These are phyloP conservation scores for Coleophoma cylindrospora DNA, from an alignment of 2,329 filamentous ascomycete species.

Conservation along the genomic window DNA sequence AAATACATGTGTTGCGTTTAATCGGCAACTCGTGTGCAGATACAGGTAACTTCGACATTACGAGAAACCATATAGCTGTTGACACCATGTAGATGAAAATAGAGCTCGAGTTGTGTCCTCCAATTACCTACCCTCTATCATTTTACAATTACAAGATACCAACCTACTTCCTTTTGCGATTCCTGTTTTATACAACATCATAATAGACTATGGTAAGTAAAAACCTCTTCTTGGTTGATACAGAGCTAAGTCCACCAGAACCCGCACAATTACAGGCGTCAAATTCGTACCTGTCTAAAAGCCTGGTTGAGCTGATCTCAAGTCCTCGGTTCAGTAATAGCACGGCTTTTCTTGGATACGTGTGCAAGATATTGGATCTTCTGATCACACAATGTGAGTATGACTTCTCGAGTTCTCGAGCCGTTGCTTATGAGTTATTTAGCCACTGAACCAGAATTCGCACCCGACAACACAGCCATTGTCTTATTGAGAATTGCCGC, in stretches of 20 bases:
- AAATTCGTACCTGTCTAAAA: conserved; percentile 42
- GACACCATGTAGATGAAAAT: conserved; percentile 45
- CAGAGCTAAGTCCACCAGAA: conserved; percentile 29
- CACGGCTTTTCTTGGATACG: conserved; percentile 41
- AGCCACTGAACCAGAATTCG: conserved; percentile 24
- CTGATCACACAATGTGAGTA: conserved; percentile 43
- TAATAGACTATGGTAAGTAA: conserved; percentile 55
- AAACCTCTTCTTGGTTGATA: conserved; percentile 4
- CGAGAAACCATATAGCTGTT: background rate
- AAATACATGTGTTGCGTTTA: conserved; percentile 49
- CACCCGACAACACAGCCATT: conserved; percentile 39
- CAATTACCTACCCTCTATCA: conserved; percentile 41
- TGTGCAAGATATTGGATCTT: conserved; percentile 52
- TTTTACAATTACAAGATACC: conserved; percentile 39
- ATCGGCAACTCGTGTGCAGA: conserved; percentile 61
- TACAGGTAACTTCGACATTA: conserved; percentile 34
- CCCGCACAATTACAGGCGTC: conserved; percentile 50
- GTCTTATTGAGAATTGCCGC: conserved; percentile 46
- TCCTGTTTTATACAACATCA: conserved; percentile 57
- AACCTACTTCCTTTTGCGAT: conserved; percentile 48
- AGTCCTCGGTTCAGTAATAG: conserved; percentile 37
- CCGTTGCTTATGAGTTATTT: conserved; percentile 1
- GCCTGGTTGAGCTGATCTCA: conserved; percentile 44
- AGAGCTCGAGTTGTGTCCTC: conserved; percentile 48
- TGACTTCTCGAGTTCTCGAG: background rate